Evolutionary conservation across 2,329 filamentous ascomycete genomes (phyloP).

Genomic region (Ascochyta viciae-villosae): DNA sequence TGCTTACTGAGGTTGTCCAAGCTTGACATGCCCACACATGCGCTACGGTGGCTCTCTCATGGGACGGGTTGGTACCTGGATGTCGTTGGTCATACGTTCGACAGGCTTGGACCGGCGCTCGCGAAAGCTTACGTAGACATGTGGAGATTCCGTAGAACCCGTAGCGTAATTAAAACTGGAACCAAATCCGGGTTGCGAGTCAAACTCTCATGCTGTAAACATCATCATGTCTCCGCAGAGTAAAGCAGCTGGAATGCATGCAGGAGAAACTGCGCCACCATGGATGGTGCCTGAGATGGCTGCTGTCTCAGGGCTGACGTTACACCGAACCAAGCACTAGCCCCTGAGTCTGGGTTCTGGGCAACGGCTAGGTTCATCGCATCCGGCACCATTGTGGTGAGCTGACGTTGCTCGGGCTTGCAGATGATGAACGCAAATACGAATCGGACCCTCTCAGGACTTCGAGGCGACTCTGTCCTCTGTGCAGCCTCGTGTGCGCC

Average conservation of each 20-base stretch:
- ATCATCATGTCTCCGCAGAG: slow-evolving; percentile 9
- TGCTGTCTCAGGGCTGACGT: slow-evolving; percentile 10
- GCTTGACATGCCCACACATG: slow-evolving; percentile 2
- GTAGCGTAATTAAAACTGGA: slow-evolving; percentile 9
- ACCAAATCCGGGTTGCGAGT: slow-evolving; percentile 3
- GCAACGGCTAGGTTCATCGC: slow-evolving; percentile 10
- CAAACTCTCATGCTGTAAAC: background rate
- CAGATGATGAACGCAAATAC: slow-evolving; percentile 15
- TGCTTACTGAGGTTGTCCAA: slow-evolving; percentile 3
- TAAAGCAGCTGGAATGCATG: slow-evolving; percentile 1
- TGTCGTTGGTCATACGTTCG: background rate
- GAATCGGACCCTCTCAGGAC: slow-evolving; percentile 5
- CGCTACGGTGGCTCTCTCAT: background rate
- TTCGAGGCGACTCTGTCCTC: slow-evolving; percentile 1
- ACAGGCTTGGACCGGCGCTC: slow-evolving; percentile 1
- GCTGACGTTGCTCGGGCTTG: slow-evolving; percentile 18
- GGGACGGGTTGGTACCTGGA: slow-evolving; percentile 1
- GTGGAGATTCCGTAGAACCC: slow-evolving; percentile 13
- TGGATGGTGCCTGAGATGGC: slow-evolving; percentile 3
- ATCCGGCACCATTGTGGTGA: slow-evolving; percentile 13
- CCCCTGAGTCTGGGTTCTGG: slow-evolving; percentile 9
- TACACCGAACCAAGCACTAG: slow-evolving; percentile 8
- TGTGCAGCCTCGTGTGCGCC: slow-evolving; percentile 3
- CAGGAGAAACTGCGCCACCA: slow-evolving; percentile 7
- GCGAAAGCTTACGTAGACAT: slow-evolving; percentile 12